A percentile compares a stretch with the other conserved stretches of the same genome.
phyloP scores from a whole-genome alignment of 768 basidiomycete species.

The Mrakia blollopis region DNA sequence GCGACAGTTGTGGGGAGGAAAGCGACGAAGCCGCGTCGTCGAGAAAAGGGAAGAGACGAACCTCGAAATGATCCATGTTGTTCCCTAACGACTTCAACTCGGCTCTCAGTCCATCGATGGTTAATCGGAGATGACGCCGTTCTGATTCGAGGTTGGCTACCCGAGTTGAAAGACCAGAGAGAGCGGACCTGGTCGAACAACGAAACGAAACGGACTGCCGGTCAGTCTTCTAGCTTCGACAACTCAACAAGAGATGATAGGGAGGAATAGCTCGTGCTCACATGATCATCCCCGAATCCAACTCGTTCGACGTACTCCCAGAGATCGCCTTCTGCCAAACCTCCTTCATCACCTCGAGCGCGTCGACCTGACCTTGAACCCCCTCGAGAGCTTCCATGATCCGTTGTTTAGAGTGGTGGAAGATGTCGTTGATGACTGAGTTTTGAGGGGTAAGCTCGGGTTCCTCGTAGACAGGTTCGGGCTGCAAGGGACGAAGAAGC shows the following conservation, averaged over 20 bases:
- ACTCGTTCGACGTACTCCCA: constrained; percentile 20
- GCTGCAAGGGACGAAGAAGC: not conserved
- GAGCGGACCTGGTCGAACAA: constrained; percentile 14
- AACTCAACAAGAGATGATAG: too few relatives aligned
- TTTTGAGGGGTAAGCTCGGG: constrained; percentile 13
- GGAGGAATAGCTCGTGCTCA: not conserved
- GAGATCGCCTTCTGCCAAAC: constrained; percentile 19
- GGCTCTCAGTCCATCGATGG: constrained; percentile 25
- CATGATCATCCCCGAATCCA: constrained; percentile 30
- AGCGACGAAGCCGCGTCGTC: not conserved
- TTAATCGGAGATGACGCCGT: constrained; percentile 22
- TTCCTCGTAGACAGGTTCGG: not conserved
- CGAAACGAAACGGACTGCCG: too few relatives aligned
- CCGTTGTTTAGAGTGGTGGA: constrained; percentile 26
- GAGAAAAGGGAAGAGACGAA: not conserved
- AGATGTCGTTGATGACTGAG: constrained; percentile 31
- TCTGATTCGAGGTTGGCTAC: constrained; percentile 32
- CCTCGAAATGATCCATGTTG: constrained; percentile 32
- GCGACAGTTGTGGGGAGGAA: not conserved
- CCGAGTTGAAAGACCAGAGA: constrained; percentile 28
- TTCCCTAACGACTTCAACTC: constrained; percentile 22
- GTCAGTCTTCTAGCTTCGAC: not conserved
- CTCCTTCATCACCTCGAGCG: constrained; percentile 20
- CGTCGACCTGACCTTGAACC: constrained; percentile 25
- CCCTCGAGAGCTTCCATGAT: constrained; percentile 27